Percentiles rank a stretch among this genome's conserved stretches.
Evolutionary conservation across 208 protist species (phyloP).

Genomic region (Leishmania braziliensis): DNA sequence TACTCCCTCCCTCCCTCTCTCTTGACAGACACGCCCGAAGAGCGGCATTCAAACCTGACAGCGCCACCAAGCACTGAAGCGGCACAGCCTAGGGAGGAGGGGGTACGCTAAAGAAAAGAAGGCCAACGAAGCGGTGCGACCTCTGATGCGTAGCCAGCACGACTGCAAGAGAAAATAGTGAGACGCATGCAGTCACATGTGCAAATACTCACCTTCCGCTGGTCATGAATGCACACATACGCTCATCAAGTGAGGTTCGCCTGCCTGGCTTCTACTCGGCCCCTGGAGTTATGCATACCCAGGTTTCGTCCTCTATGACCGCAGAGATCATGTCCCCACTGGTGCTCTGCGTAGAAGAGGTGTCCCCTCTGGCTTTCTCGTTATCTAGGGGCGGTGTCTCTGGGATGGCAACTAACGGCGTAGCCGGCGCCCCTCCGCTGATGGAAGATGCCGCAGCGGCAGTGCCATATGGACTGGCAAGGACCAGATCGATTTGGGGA

Average conservation of each 20-base stretch:
- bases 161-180: neutral
- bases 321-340: constrained; percentile 15
- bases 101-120: neutral
- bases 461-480: neutral
- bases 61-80: neutral
- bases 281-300: constrained; percentile 17
- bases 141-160: neutral
- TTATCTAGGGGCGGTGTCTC: neutral
- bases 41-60: neutral
- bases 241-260: neutral
- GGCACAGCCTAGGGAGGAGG: neutral
- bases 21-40: neutral
- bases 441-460: neutral
- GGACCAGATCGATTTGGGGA: neutral
- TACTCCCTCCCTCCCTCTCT: neutral
- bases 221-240: neutral
- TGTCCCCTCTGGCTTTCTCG: neutral
- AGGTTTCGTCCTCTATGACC: constrained; percentile 27
- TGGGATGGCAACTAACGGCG: neutral
- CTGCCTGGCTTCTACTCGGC: constrained; percentile 1
- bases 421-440: neutral
- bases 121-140: neutral
- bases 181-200: neutral
- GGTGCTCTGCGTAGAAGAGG: neutral
- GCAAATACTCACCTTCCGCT: neutral